Evolutionary conservation across 2,329 filamentous ascomycete genomes (phyloP).

Genomic region (Mollisiaceae sp.): DNA sequence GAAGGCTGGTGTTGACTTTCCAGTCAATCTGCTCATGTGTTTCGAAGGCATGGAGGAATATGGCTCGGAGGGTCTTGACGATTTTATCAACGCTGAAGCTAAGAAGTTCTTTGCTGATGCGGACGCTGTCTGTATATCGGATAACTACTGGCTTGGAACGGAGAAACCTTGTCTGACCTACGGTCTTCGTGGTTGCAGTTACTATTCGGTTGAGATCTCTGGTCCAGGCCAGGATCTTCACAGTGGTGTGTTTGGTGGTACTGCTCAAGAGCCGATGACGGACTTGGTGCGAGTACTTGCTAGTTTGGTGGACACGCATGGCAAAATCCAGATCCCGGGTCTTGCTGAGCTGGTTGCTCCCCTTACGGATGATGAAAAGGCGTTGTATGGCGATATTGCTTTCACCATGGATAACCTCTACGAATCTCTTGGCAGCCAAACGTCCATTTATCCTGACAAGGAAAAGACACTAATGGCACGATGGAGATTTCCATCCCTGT

Average conservation of each 20-base stretch:
- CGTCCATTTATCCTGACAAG: slow-evolving; percentile 86
- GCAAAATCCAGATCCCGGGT: slow-evolving; percentile 93
- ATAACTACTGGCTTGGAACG: slow-evolving; percentile 99
- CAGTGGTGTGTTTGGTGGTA: slow-evolving; percentile 95
- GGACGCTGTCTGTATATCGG: slow-evolving; percentile 96
- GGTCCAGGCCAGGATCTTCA: slow-evolving; percentile 94
- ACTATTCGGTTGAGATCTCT: slow-evolving; percentile 90
- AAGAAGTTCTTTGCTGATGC: slow-evolving; percentile 95
- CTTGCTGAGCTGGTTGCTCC: slow-evolving; percentile 92
- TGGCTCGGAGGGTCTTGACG: slow-evolving; percentile 93
- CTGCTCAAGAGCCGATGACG: slow-evolving; percentile 98
- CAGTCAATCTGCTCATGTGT: slow-evolving; percentile 98
- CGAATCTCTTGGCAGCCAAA: slow-evolving; percentile 88
- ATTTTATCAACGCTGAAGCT: slow-evolving; percentile 88
- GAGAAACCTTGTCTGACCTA: slow-evolving; percentile 99
- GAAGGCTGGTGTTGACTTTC: slow-evolving; percentile 91
- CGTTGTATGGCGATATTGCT: slow-evolving; percentile 85
- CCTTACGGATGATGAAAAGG: slow-evolving; percentile 82
- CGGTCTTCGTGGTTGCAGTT: slow-evolving; percentile 95
- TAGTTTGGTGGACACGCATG: slow-evolving; percentile 84
- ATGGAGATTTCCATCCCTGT: slow-evolving; percentile 94
- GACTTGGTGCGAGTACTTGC: slow-evolving; percentile 84
- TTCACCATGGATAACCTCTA: slow-evolving; percentile 97
- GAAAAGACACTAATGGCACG: slow-evolving; percentile 92
- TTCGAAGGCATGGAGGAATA: slow-evolving; percentile 99